Evolutionary conservation across 2,329 filamentous ascomycete species (phyloP).

Genomic region (Colletotrichum salicis): DNA sequence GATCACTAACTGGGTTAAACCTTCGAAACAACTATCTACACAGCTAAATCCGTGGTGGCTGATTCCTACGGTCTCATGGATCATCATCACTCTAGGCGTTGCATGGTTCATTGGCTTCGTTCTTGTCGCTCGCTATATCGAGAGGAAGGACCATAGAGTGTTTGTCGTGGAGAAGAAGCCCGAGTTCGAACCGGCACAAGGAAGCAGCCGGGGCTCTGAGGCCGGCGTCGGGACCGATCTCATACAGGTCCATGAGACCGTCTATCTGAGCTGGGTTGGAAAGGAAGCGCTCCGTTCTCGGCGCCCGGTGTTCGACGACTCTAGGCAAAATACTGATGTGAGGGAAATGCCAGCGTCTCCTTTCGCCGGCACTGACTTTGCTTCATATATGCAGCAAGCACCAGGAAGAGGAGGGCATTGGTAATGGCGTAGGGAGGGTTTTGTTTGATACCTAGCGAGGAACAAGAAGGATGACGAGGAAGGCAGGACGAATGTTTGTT

Average conservation of each 20-base stretch:
- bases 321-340: slow-evolving; percentile 11
- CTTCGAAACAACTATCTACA: slow-evolving; percentile 16
- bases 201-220: slow-evolving; percentile 16
- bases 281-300: slow-evolving; percentile 40
- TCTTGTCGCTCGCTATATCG: slow-evolving; percentile 42
- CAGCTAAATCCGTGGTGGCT: slow-evolving; percentile 43
- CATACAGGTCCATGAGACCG: slow-evolving; percentile 50
- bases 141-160: slow-evolving; percentile 44
- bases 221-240: slow-evolving; percentile 38
- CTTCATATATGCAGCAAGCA: slow-evolving; percentile 18
- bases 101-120: slow-evolving; percentile 50
- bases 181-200: slow-evolving; percentile 45
- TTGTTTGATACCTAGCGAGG: neutral
- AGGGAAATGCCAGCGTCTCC: slow-evolving; percentile 19
- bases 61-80: slow-evolving; percentile 45
- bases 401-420: neutral
- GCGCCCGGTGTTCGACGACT: slow-evolving; percentile 19
- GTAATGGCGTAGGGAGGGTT: neutral
- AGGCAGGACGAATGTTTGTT: neutral
- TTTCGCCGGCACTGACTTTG: slow-evolving; percentile 32
- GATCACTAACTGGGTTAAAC: slow-evolving; percentile 46
- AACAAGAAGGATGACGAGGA: neutral
- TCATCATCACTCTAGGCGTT: slow-evolving; percentile 41
- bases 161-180: slow-evolving; percentile 49
- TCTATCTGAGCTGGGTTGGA: slow-evolving; percentile 48